Conservation (phyloP, 331 rosid genomes). For the Malus hybrid region DNA sequence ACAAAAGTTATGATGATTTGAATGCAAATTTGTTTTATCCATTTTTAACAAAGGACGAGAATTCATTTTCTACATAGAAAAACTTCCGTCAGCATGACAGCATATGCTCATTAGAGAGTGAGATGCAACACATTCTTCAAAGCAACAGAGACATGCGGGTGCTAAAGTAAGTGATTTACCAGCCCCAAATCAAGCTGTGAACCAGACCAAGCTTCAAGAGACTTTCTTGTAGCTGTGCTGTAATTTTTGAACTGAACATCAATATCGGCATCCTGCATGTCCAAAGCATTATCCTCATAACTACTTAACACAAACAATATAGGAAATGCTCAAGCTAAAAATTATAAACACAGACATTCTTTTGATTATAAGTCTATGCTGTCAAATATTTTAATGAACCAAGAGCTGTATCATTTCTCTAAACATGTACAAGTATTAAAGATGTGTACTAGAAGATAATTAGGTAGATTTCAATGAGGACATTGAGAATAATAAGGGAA, state of each 20-base stretch:
- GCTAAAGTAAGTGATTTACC: slow-evolving; percentile 35
- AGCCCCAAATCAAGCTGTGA: slow-evolving; percentile 82
- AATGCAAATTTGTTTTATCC: neutral
- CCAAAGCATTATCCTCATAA: slow-evolving; percentile 7
- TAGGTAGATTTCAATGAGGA: neutral
- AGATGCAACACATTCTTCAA: neutral
- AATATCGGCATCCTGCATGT: slow-evolving; percentile 64
- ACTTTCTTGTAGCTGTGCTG: slow-evolving; percentile 61
- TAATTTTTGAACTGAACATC: slow-evolving; percentile 56
- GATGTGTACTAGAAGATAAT: neutral
- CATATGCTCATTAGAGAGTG: neutral
- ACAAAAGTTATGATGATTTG: neutral
- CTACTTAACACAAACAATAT: neutral
- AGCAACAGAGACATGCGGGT: neutral
- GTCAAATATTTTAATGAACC: neutral
- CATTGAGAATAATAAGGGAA: slow-evolving; percentile 2
- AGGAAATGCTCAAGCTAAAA: neutral
- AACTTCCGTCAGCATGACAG: neutral
- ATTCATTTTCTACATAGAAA: neutral
- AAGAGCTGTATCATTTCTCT: neutral
- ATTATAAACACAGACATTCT: neutral
- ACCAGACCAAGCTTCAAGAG: slow-evolving; percentile 93
- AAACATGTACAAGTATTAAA: neutral
- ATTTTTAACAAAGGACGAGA: neutral
- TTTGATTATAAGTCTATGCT: neutral